Conservation (phyloP, 441 rosid genomes). For the Manihot esculenta region DNA sequence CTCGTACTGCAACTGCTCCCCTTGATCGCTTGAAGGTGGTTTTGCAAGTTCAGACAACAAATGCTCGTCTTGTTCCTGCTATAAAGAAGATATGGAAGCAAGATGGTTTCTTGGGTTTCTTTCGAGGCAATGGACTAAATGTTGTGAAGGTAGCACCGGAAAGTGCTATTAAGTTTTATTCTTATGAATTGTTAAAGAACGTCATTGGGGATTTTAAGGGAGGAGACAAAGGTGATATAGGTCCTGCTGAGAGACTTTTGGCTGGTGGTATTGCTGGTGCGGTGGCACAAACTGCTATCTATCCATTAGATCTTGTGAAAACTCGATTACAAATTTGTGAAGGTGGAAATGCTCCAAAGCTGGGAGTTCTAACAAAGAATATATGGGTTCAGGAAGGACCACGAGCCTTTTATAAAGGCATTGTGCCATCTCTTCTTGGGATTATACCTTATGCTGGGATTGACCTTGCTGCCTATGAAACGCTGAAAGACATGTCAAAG, state of each 20-base stretch:
- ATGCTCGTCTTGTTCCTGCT: conserved; percentile 55
- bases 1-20: conserved; percentile 98
- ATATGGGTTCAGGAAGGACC: conserved; percentile 92
- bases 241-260: conserved; percentile 70
- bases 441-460: conserved; percentile 95
- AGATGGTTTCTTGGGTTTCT: conserved; percentile 76
- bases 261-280: conserved; percentile 97
- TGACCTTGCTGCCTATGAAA: conserved; percentile 92
- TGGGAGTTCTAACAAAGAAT: conserved; percentile 64
- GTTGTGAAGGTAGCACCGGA: conserved; percentile 98
- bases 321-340: conserved; percentile 85
- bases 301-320: conserved; percentile 92
- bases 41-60: conserved; percentile 83
- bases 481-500: conserved; percentile 81
- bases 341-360: conserved; percentile 62
- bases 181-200: conserved; percentile 80
- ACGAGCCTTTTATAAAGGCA: conserved; percentile 93
- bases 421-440: conserved; percentile 90
- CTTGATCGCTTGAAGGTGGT: conserved; percentile 84
- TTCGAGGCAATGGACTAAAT: conserved; percentile 91
- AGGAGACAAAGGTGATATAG: conserved; percentile 54
- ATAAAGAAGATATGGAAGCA: conserved; percentile 69
- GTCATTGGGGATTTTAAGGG: conserved; percentile 50
- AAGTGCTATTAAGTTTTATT: conserved; percentile 88
- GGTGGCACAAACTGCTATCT: conserved; percentile 80